Evolutionary conservation across 495 filamentous ascomycete genomes (phyloP), one percentile per base, ranked within the genome.

Genomic region (Polyplosphaeria fusca): DNA sequence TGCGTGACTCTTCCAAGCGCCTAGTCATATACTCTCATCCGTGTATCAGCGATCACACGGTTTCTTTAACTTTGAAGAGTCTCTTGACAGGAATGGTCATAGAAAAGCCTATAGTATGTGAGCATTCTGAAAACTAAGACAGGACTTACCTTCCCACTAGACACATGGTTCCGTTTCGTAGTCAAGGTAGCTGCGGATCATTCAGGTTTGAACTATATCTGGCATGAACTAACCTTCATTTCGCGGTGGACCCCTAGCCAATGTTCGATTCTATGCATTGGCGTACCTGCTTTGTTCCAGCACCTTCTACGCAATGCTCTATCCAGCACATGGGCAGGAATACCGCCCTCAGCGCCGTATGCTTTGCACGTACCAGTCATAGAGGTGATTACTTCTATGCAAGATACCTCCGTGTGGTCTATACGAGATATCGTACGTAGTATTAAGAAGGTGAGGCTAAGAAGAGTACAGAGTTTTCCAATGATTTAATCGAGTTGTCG

Each of bases 171-270:
- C 30, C 30, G 14, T 35, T 7, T 35, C 30, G 7, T 35, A 35
- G 14, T 35, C 30, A 35, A 35, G 30, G 30, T n/a, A n/a, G n/a
- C 14, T 14, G 7, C 30, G 7, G 7, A 14, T 7, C 7, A 35
- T 35, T 7, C 7, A 35, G 52, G 16, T 39, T 42, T 19, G 43
- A 47, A 19, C 52, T 55, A 55, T 28, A 45, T 20, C 5, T 55
- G 52, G 52, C 52, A 55, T 18, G 42, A 55, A 35, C 35, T 55
- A 42, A 55, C 52, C 1, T 55, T 55, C 42, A 27, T 28, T 47
- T 55, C 41, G 14, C 40, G 26, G 16, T 55, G 52, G 52, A 32
- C 3, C 19, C 24, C 41, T 47, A n/a, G 19, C 9, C 25, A 42
- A 22, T 55, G 16, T 19, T 4, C 24, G 7, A 23, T 55, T 25